Evolutionary conservation across 805 yeast species (phyloP).

Genomic region (Wickerhamiella domercqiae): DNA sequence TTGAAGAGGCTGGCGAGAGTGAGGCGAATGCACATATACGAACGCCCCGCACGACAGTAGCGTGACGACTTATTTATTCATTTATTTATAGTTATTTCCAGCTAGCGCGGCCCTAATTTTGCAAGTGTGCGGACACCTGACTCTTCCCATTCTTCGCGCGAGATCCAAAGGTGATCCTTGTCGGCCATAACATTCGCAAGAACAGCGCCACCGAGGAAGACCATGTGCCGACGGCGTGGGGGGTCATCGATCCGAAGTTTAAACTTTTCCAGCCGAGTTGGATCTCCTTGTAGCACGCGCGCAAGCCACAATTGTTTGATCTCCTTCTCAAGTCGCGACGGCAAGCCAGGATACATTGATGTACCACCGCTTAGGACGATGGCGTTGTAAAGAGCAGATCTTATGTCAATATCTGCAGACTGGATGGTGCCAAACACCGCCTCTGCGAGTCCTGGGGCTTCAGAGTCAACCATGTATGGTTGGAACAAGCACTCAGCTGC

Average conservation of each 20-base stretch:
- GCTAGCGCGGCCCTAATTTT: slow-evolving; percentile 81
- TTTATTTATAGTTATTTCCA: neutral
- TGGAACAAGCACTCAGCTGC: slow-evolving; percentile 97
- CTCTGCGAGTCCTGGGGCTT: slow-evolving; percentile 95
- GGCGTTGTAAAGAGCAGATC: slow-evolving; percentile 77
- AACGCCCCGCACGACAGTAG: neutral
- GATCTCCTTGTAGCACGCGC: slow-evolving; percentile 72
- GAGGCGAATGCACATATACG: slow-evolving; percentile 53
- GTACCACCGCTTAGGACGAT: slow-evolving; percentile 96
- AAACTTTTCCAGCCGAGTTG: slow-evolving; percentile 66
- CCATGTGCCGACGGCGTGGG: slow-evolving; percentile 98
- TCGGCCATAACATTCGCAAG: slow-evolving; percentile 96
- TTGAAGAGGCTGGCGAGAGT: slow-evolving; percentile 44
- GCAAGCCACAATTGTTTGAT: slow-evolving; percentile 92
- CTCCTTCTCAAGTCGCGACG: slow-evolving; percentile 88
- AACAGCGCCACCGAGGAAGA: slow-evolving; percentile 96
- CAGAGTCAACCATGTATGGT: slow-evolving; percentile 87
- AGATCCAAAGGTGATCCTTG: slow-evolving; percentile 96
- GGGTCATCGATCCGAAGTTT: slow-evolving; percentile 97
- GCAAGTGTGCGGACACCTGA: slow-evolving; percentile 73
- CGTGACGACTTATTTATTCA: neutral
- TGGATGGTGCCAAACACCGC: slow-evolving; percentile 81
- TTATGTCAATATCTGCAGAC: slow-evolving; percentile 84
- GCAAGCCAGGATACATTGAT: slow-evolving; percentile 96
- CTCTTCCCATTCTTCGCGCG: slow-evolving; percentile 95